A percentile compares a stretch with the other conserved stretches of the same genome.
phyloP scores from a whole-genome alignment of 2,329 filamentous ascomycete species.

The Fusarium metavorans region DNA sequence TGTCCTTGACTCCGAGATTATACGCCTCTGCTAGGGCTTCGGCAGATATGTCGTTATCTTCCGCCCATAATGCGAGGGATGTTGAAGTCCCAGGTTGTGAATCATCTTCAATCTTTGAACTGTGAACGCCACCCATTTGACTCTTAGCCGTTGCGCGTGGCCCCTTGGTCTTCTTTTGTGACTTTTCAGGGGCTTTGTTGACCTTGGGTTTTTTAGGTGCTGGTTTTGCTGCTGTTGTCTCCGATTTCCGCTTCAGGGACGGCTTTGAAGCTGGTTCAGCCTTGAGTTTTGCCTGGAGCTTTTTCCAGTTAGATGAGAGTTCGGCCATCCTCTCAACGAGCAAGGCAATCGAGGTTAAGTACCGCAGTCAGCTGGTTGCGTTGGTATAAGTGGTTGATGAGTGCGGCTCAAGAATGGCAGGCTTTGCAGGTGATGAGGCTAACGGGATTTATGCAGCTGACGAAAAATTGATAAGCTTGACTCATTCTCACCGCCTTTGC shows the following conservation, averaged over 20 bases:
- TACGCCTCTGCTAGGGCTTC: constrained; percentile 73
- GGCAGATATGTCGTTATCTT: constrained; percentile 70
- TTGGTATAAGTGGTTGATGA: constrained; percentile 10
- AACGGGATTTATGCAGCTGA: constrained; percentile 39
- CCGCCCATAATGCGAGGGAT: constrained; percentile 70
- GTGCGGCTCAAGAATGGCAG: constrained; percentile 6
- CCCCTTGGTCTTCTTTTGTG: constrained; percentile 8
- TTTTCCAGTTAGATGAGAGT: constrained; percentile 82
- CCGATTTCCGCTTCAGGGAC: constrained; percentile 59
- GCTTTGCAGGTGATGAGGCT: constrained; percentile 16
- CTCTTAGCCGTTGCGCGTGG: constrained; percentile 21
- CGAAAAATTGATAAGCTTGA: constrained; percentile 36
- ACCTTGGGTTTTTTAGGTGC: constrained; percentile 48
- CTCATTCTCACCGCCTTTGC: constrained; percentile 38
- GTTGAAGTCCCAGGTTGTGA: constrained; percentile 59
- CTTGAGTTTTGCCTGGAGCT: constrained; percentile 74
- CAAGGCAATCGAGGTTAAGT: background rate
- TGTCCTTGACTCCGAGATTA: constrained; percentile 63
- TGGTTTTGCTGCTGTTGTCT: constrained; percentile 42
- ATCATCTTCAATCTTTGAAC: constrained; percentile 57
- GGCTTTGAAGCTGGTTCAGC: constrained; percentile 55
- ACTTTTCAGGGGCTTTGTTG: constrained; percentile 15
- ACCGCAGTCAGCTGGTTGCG: background rate
- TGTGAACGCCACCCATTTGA: constrained; percentile 69
- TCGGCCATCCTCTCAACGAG: constrained; percentile 51